phyloP scores from a whole-genome alignment of 306 rosid species.

The Benincasa hispida region DNA sequence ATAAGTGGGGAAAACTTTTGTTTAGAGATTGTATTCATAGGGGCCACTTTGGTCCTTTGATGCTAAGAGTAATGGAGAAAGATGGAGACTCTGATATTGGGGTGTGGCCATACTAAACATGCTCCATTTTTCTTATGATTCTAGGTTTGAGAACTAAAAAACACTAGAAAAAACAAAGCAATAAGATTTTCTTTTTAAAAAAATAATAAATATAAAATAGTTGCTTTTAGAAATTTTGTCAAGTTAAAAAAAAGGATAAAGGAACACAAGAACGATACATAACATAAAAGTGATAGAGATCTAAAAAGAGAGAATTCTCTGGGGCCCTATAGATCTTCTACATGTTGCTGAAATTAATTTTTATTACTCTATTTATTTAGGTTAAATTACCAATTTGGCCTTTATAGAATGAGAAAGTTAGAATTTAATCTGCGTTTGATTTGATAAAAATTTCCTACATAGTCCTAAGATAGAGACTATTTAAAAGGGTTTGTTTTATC shows the following conservation, averaged over 20 bases:
- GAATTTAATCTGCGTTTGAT: no score
- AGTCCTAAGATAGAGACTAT: no score
- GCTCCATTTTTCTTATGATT: not conserved
- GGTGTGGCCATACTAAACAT: not conserved
- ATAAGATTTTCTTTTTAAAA: not conserved
- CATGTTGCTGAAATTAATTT: no score
- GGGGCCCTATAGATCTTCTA: no score
- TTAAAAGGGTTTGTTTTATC: no score
- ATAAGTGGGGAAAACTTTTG: not conserved
- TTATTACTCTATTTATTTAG: no score
- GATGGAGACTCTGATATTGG: not conserved
- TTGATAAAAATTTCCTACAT: no score
- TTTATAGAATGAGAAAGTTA: no score
- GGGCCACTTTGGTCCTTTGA: not conserved
- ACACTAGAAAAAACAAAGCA: not conserved
- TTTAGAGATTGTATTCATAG: not conserved
- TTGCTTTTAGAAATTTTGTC: not conserved
- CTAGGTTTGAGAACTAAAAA: not conserved
- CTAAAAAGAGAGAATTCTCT: not conserved
- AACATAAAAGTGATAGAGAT: not conserved
- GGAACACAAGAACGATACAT: not conserved
- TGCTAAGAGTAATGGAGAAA: not conserved
- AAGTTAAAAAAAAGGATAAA: not conserved
- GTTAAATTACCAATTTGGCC: no score
- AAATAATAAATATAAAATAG: not conserved